These are phyloP conservation scores for Acorus gramineus DNA, from an alignment of 106 monocot species.

Conservation along the genomic window DNA sequence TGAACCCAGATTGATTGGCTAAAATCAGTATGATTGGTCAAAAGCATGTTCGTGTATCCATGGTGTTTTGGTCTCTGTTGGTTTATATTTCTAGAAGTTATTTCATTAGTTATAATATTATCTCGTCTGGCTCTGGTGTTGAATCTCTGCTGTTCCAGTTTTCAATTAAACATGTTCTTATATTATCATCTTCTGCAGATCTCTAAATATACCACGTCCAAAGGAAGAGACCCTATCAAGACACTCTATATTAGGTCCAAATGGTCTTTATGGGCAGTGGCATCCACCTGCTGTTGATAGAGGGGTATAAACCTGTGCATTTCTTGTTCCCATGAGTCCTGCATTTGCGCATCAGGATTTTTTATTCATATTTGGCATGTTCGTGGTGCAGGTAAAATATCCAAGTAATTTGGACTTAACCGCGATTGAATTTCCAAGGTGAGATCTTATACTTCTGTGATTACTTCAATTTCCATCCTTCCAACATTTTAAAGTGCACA, in stretches of 20 bases:
- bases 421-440: slow-evolving; percentile 66
- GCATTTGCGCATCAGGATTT: background rate
- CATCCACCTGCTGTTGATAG: slow-evolving; percentile 35
- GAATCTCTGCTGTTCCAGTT: background rate
- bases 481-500: too few relatives aligned
- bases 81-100: too few relatives aligned
- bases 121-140: background rate
- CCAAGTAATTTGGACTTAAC: slow-evolving; percentile 73
- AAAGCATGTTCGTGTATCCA: too few relatives aligned
- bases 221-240: slow-evolving; percentile 81
- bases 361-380: background rate
- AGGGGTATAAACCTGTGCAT: slow-evolving; percentile 31
- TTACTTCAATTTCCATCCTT: too few relatives aligned
- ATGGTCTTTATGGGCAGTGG: slow-evolving; percentile 91
- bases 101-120: too few relatives aligned
- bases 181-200: slow-evolving; percentile 34
- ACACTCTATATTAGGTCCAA: slow-evolving; percentile 89
- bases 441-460: background rate
- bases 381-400: slow-evolving; percentile 67
- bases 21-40: too few relatives aligned
- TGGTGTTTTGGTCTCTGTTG: too few relatives aligned
- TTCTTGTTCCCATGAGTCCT: background rate
- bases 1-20: too few relatives aligned
- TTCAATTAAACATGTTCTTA: background rate
- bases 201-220: slow-evolving; percentile 47